Percentiles rank a stretch among this genome's conserved stretches.
Conservation (phyloP, 106 monocot genomes). For the Dioscorea dumetorum region DNA sequence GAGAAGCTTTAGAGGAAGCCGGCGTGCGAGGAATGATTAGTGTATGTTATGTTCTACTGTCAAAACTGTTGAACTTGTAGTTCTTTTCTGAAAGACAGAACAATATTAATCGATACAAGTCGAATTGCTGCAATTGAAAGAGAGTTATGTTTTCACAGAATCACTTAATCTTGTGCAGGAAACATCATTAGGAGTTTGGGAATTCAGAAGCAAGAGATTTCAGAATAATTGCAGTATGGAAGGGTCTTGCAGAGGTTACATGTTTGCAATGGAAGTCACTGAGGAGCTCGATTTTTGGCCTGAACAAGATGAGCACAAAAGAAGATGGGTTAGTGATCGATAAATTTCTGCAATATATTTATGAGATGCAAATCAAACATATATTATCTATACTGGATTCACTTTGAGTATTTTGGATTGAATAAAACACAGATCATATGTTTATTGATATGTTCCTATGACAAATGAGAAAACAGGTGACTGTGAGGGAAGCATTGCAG, state of each 20-base stretch:
- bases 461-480: constrained; percentile 21
- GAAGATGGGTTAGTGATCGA: constrained; percentile 49
- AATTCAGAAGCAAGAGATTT: constrained; percentile 73
- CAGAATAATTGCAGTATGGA: constrained; percentile 24
- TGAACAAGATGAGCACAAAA: constrained; percentile 36
- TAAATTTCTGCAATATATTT: no score
- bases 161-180: constrained; percentile 15
- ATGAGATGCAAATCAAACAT: no score
- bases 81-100: no score
- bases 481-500: constrained; percentile 35
- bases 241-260: constrained; percentile 59
- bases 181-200: constrained; percentile 46
- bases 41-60: constrained; percentile 7
- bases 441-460: no score
- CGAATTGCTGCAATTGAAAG: no score
- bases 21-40: constrained; percentile 44
- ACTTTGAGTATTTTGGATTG: no score
- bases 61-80: no score
- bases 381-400: no score
- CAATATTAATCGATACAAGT: no score
- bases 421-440: no score
- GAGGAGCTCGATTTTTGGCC: constrained; percentile 68
- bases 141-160: no score
- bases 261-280: constrained; percentile 66
- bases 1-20: constrained; percentile 54